These are phyloP conservation scores for Leptographium lundbergii DNA, from an alignment of 2,329 filamentous ascomycete species.

Conservation along the genomic window DNA sequence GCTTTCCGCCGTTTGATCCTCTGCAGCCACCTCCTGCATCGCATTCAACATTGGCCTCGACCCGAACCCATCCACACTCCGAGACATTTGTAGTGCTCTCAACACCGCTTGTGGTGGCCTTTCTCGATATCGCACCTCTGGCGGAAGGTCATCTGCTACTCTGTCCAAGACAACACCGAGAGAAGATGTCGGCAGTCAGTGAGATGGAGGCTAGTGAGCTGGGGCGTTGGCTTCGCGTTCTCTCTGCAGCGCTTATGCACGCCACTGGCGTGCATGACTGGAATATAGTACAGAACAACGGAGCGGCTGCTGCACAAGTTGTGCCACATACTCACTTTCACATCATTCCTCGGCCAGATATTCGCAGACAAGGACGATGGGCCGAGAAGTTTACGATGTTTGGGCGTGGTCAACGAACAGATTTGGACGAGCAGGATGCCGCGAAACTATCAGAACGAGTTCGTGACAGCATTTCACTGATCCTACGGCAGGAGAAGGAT, in stretches of 20 bases:
- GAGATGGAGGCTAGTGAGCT: slow-evolving; percentile 53
- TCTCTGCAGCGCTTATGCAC: slow-evolving; percentile 57
- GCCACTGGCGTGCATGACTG: slow-evolving; percentile 68
- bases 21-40: slow-evolving; percentile 26
- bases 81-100: slow-evolving; percentile 59
- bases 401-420: slow-evolving; percentile 57
- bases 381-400: slow-evolving; percentile 73
- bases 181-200: slow-evolving; percentile 62
- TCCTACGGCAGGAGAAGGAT: background rate
- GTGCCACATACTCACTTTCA: slow-evolving; percentile 94
- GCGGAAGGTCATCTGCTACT: slow-evolving; percentile 73
- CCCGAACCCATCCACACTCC: slow-evolving; percentile 24
- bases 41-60: slow-evolving; percentile 20
- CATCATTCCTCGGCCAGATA: slow-evolving; percentile 73
- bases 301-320: slow-evolving; percentile 77
- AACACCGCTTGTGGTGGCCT: slow-evolving; percentile 66
- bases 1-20: slow-evolving; percentile 36
- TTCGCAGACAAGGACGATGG: slow-evolving; percentile 36
- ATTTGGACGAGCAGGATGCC: slow-evolving; percentile 66
- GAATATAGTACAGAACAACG: slow-evolving; percentile 97
- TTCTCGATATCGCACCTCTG: slow-evolving; percentile 87
- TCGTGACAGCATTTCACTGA: slow-evolving; percentile 7
- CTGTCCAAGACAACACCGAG: slow-evolving; percentile 62
- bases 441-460: slow-evolving; percentile 34
- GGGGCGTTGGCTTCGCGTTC: slow-evolving; percentile 53